Base-by-base conservation (phyloP, 179 eudicot genomes). In the Corrigiola litoralis region DNA sequence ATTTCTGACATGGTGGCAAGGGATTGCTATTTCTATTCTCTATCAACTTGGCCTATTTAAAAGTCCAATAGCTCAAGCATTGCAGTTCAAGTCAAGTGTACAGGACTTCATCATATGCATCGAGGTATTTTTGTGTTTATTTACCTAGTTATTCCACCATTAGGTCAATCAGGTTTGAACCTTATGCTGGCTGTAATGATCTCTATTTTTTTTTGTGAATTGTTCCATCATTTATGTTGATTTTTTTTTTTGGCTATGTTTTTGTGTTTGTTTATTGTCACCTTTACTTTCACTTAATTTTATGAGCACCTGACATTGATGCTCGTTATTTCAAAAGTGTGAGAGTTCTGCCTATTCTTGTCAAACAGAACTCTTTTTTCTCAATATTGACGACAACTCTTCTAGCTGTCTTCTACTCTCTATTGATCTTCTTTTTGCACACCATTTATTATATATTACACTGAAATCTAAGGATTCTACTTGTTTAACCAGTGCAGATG, bases 1-100 rank as follows among this genome's bases (percentile, higher is more conserved):
- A 51, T 94, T 94, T 69, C 80, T 94, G 78, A 90, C 99, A 23
- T 94, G 99, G 99, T 94, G 99, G 99, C 97, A 94, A 91, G 99
- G 99, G 71, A 79, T 94, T 65, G 85, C 86, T 42, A 94, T 94
- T 59, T 91, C 99, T 13, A 79, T 94, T 65, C 80, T 94, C 21
- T 84, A 80, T 67, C 82, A 80, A 52, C 63, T 94, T 58, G 97
- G 97, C 24, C 80, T 94, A 58, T 79, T 94, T 59, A 84, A 87
- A 77, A 94, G 99, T 74, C 89, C 89, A 58, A 79, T 94, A 80
- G 99, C 96, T 82, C 91, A 88, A 73, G 81, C 94, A 18, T 81
- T 94, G 82, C 96, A 94, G 80, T 80, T 94, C 66, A 80, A 94
- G 61, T 82, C 99, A 58, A 88, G 96, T 46, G 84, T 94, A 34